Evolutionary conservation across 345 rosid species (phyloP), one percentile per base, ranked within the genome.

Genomic region (Hibiscus mutabilis): DNA sequence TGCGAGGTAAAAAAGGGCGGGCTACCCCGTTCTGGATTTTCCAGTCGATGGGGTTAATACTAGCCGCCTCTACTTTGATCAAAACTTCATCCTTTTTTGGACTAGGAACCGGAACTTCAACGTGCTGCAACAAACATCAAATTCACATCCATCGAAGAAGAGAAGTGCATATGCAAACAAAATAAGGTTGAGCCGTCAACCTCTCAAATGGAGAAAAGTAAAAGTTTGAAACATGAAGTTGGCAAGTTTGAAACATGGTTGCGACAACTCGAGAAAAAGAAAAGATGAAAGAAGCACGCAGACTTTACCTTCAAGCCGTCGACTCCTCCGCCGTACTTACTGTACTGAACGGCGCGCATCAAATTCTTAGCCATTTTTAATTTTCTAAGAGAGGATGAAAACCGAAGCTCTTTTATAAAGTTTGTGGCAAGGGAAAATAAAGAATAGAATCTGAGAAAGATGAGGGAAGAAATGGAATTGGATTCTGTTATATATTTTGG

Each of bases 1-100:
- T 89, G 87, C 80, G 84, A 61, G 97, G 92, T n/a, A 79, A 40
- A 68, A 85, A 10, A 18, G 87, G 88, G 11, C 89, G 69, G 11
- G 75, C 15, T 31, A 79, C 6, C 60, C 92, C 92, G 58, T 81
- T 77, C 69, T 88, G 89, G 0, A 80, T 75, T 69, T 84, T 88
- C 87, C 86, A 82, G 56, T 86, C 92, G n/a, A 80, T 63, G 2
- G 92, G 89, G 73, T 88, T 88, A 2, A 88, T 66, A 59, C 76
- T 69, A n/a, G 53, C 24, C 0, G 89, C 89, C 70, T 88, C 87
- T 24, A 84, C 6, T 77, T 80, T 88, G 44, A 88, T 27, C 83
- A 86, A 72, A 70, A 84, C 72, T 74, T 86, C 89, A 64, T 64
- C 80, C 47, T 80, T 68, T 2, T 76, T 80, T 1, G 88, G 82